A percentile compares a stretch with the other conserved stretches of the same genome.
These are phyloP conservation scores for Raddia distichophylla DNA, from an alignment of 176 grass and related monocot species.

Conservation along the genomic window DNA sequence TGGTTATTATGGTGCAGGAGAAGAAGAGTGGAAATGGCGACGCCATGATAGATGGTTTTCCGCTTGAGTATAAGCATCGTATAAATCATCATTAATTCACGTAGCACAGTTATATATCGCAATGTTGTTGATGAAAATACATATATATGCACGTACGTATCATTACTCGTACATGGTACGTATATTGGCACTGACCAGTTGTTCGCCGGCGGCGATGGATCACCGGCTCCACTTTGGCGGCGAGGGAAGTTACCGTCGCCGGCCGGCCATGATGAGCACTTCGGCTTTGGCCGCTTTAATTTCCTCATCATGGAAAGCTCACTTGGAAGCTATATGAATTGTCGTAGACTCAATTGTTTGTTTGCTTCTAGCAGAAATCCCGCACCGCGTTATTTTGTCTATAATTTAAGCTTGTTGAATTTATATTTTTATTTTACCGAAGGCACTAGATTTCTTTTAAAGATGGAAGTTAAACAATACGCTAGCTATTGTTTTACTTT, in stretches of 20 bases:
- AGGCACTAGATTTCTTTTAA: too few relatives aligned
- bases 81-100: background rate
- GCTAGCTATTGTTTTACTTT: too few relatives aligned
- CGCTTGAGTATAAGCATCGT: background rate
- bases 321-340: constrained; percentile 29
- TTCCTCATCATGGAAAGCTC: constrained; percentile 54
- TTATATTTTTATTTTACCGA: too few relatives aligned
- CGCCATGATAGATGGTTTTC: constrained; percentile 26
- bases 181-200: too few relatives aligned
- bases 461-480: too few relatives aligned
- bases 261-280: constrained; percentile 26
- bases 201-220: constrained; percentile 13
- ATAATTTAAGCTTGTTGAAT: background rate
- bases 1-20: background rate
- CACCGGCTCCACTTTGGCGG: constrained; percentile 2
- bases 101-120: background rate
- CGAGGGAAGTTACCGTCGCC: constrained; percentile 43
- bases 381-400: too few relatives aligned
- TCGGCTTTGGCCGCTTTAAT: constrained; percentile 20
- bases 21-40: background rate
- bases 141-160: too few relatives aligned
- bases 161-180: too few relatives aligned
- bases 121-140: too few relatives aligned
- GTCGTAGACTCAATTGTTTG: too few relatives aligned
- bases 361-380: background rate